phyloP scores from a whole-genome alignment of 2,329 filamentous ascomycete genomes.

The Diaporthe velutina region DNA sequence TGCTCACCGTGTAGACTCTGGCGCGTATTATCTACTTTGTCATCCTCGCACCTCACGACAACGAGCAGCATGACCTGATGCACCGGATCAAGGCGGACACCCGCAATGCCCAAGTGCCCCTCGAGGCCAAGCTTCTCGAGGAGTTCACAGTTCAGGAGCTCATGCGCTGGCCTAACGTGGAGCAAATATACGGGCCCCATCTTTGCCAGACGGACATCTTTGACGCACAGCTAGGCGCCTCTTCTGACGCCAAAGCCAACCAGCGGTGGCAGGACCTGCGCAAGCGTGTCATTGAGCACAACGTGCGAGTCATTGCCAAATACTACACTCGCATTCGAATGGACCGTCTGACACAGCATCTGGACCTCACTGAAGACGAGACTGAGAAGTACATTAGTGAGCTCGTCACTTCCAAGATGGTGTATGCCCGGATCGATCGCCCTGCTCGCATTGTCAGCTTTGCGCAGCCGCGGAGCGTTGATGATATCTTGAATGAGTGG shows the following conservation, averaged over 20 bases:
- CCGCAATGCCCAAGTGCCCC: conserved; percentile 81
- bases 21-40: conserved; percentile 98
- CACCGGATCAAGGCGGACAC: conserved; percentile 91
- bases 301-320: conserved; percentile 96
- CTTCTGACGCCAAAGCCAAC: conserved; percentile 83
- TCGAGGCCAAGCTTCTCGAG: conserved; percentile 89
- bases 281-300: conserved; percentile 99
- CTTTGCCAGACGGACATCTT: conserved; percentile 93
- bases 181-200: conserved; percentile 89
- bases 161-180: conserved; percentile 97
- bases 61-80: conserved; percentile 97
- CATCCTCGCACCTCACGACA: conserved; percentile 96
- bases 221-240: conserved; percentile 72
- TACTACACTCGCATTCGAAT: conserved; percentile 99
- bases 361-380: conserved; percentile 94
- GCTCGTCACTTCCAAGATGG: conserved; percentile 95
- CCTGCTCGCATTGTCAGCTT: conserved; percentile 94
- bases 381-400: conserved; percentile 99
- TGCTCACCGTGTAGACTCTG: conserved; percentile 71
- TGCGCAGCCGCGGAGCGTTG: conserved; percentile 92
- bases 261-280: conserved; percentile 94
- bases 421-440: conserved; percentile 97
- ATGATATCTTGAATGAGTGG: conserved; percentile 98
- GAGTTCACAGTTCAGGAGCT: conserved; percentile 95
- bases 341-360: conserved; percentile 87